Evolutionary conservation across 805 yeast species (phyloP).

Genomic region (Wickerhamiella australiensis): DNA sequence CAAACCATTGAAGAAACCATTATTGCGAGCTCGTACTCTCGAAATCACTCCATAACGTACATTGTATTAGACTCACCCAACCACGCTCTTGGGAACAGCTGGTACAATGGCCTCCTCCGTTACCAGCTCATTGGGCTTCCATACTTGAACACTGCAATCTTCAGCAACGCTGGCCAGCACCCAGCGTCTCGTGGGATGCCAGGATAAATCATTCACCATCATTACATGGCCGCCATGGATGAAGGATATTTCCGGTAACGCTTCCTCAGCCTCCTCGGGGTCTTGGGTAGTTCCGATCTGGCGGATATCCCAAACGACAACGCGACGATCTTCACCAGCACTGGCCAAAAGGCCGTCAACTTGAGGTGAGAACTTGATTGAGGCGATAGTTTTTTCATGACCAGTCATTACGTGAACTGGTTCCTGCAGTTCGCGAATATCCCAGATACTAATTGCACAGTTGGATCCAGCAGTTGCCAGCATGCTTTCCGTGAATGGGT

Average conservation of each 20-base stretch:
- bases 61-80: background rate
- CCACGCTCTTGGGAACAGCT: constrained; percentile 6
- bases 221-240: constrained; percentile 67
- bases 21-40: no score
- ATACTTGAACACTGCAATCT: constrained; percentile 58
- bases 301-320: constrained; percentile 68
- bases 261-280: constrained; percentile 83
- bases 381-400: constrained; percentile 60
- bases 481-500: constrained; percentile 40
- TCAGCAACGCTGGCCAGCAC: constrained; percentile 55
- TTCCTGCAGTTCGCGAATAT: constrained; percentile 43
- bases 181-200: constrained; percentile 47
- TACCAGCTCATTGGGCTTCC: constrained; percentile 46
- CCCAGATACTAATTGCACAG: constrained; percentile 56
- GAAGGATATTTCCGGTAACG: constrained; percentile 77
- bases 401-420: constrained; percentile 60
- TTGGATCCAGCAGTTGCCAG: constrained; percentile 70
- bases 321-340: constrained; percentile 59
- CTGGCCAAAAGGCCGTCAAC: constrained; percentile 60
- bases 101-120: constrained; percentile 2
- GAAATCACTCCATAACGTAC: no score
- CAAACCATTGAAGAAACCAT: no score
- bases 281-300: constrained; percentile 75
- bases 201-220: constrained; percentile 49
- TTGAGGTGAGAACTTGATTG: constrained; percentile 66